Percentiles rank a stretch among this genome's conserved stretches.
Conservation (phyloP, 2,329 filamentous ascomycete genomes). For the Xylariales sp. region DNA sequence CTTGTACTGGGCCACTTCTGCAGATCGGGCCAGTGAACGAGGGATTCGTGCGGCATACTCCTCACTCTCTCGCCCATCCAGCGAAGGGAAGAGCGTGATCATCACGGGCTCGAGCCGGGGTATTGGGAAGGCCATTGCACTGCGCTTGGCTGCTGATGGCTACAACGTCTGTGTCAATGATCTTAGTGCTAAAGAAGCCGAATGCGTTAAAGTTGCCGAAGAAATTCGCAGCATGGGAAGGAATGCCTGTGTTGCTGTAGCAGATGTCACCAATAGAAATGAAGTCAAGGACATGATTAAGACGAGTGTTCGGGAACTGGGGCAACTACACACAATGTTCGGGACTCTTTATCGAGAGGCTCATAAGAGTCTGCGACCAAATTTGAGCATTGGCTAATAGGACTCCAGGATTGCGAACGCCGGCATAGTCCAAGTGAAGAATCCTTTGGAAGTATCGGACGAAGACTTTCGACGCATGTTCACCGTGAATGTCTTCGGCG, state of each 20-base stretch:
- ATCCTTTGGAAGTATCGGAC: slow-evolving; percentile 66
- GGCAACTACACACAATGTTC: slow-evolving; percentile 58
- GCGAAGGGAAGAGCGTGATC: slow-evolving; percentile 43
- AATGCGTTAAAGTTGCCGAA: slow-evolving; percentile 63
- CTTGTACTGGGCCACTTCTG: neutral
- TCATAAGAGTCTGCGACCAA: neutral
- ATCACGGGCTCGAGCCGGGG: slow-evolving; percentile 48
- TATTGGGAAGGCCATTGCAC: slow-evolving; percentile 71
- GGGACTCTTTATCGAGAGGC: neutral
- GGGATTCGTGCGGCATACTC: slow-evolving; percentile 33
- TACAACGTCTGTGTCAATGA: slow-evolving; percentile 76
- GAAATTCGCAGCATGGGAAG: slow-evolving; percentile 65
- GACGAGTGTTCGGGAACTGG: slow-evolving; percentile 63
- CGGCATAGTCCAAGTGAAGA: slow-evolving; percentile 69
- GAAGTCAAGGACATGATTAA: slow-evolving; percentile 65
- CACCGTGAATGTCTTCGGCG: slow-evolving; percentile 72
- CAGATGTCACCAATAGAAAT: slow-evolving; percentile 68
- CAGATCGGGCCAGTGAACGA: neutral
- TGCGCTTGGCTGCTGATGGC: slow-evolving; percentile 72
- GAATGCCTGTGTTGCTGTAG: slow-evolving; percentile 65
- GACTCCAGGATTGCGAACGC: slow-evolving; percentile 67
- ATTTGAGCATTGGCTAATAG: neutral
- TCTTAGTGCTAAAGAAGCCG: slow-evolving; percentile 62
- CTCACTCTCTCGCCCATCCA: slow-evolving; percentile 37
- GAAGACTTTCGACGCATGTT: slow-evolving; percentile 70